phyloP scores from a whole-genome alignment of 768 basidiomycete species.

The Amanita rimosa region DNA sequence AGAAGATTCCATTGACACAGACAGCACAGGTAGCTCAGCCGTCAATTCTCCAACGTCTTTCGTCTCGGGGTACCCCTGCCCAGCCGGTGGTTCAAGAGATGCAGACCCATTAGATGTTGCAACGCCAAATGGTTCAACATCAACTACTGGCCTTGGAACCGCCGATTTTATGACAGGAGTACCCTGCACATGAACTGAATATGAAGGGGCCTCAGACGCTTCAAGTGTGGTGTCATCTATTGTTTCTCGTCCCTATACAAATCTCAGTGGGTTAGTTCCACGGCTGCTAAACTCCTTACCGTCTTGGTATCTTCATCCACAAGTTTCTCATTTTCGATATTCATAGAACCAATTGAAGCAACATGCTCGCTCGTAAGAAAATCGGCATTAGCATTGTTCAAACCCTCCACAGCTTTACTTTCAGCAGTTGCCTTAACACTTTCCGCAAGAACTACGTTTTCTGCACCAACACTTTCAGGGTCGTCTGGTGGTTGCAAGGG shows the following conservation, averaged over 20 bases:
- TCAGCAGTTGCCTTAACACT: too few relatives aligned
- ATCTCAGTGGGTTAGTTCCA: too few relatives aligned
- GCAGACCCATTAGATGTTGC: not conserved
- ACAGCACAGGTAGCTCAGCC: not conserved
- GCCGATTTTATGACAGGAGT: not conserved
- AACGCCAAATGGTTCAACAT: not conserved
- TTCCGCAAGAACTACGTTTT: not conserved
- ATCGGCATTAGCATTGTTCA: too few relatives aligned
- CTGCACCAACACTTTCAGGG: too few relatives aligned
- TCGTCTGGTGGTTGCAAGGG: slow-evolving; percentile 7
- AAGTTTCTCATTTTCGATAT: too few relatives aligned
- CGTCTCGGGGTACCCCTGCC: too few relatives aligned
- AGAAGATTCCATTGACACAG: not conserved
- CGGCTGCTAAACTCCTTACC: too few relatives aligned
- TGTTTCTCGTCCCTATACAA: not conserved
- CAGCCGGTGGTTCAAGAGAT: too few relatives aligned
- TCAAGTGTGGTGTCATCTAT: not conserved
- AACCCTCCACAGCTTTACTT: too few relatives aligned
- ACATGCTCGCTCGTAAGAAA: too few relatives aligned
- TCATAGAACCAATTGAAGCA: too few relatives aligned
- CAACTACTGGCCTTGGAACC: not conserved
- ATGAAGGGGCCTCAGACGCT: not conserved
- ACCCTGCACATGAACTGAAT: not conserved
- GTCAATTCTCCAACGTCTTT: not conserved
- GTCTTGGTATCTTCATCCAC: too few relatives aligned